Conservation (phyloP, 208 protist genomes). For the Perkinsela sp. region DNA sequence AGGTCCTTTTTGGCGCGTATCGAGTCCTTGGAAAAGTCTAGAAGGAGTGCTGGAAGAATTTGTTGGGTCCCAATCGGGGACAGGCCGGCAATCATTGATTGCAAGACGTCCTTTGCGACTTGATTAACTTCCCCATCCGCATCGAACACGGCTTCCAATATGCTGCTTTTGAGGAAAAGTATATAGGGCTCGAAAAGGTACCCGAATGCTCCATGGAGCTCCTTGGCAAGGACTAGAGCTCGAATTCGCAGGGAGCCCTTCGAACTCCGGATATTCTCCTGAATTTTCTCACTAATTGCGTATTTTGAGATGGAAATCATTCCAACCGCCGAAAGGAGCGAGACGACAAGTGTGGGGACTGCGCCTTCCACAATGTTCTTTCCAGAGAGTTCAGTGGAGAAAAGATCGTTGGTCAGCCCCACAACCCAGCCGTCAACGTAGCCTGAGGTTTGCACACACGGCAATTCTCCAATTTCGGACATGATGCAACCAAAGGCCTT, state of each 20-base stretch:
- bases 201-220: not conserved
- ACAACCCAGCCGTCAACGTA: not conserved
- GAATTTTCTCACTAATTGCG: not conserved
- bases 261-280: not conserved
- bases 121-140: slow-evolving; percentile 3
- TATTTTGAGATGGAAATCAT: not conserved
- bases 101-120: slow-evolving; percentile 4
- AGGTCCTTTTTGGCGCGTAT: slow-evolving; percentile 5
- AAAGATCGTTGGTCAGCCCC: not conserved
- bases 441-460: no score
- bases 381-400: not conserved
- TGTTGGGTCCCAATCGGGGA: slow-evolving; percentile 5
- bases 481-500: no score
- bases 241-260: not conserved
- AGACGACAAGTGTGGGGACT: not conserved
- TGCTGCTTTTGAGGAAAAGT: slow-evolving; percentile 3
- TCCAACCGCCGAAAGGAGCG: not conserved
- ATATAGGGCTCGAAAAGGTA: slow-evolving; percentile 10
- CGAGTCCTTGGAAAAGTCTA: slow-evolving; percentile 1
- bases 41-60: slow-evolving; percentile 6
- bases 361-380: not conserved
- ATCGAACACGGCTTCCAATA: slow-evolving; percentile 6
- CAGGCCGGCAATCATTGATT: slow-evolving; percentile 4
- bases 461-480: no score
- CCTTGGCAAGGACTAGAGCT: not conserved